Evolutionary conservation across 2,329 filamentous ascomycete species (phyloP).

Genomic region (Coleophoma cylindrospora): DNA sequence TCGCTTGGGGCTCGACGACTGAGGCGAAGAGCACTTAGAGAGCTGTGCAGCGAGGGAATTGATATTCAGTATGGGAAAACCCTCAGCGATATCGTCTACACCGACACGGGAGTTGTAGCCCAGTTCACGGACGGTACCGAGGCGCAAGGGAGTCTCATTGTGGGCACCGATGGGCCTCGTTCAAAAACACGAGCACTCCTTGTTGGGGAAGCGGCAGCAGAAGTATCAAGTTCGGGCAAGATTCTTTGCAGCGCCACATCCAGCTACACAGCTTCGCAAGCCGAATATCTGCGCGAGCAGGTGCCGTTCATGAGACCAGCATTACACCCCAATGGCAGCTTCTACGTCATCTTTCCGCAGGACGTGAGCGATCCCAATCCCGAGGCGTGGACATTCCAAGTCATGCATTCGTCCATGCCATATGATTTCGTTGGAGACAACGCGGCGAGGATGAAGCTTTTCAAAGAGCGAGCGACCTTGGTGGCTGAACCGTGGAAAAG

Average conservation of each 20-base stretch:
- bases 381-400: constrained; percentile 36
- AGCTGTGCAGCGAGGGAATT: constrained; percentile 15
- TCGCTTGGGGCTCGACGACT: not conserved
- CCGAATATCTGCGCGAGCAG: constrained; percentile 30
- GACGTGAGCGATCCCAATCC: constrained; percentile 32
- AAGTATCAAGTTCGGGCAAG: constrained; percentile 32
- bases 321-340: constrained; percentile 34
- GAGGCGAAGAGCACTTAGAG: not conserved
- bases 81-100: constrained; percentile 26
- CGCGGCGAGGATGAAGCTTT: not conserved
- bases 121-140: constrained; percentile 23
- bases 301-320: constrained; percentile 36
- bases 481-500: constrained; percentile 2
- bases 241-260: constrained; percentile 36
- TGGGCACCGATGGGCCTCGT: constrained; percentile 27
- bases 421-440: not conserved
- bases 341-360: constrained; percentile 36
- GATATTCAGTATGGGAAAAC: constrained; percentile 31
- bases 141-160: constrained; percentile 19
- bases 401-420: constrained; percentile 30
- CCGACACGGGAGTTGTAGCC: constrained; percentile 23
- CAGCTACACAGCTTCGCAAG: constrained; percentile 31
- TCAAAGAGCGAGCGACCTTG: not conserved
- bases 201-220: constrained; percentile 20
- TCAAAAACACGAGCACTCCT: constrained; percentile 21